These are phyloP conservation scores for Brassica cretica DNA, from an alignment of 345 rosid genomes.

Conservation along the genomic window DNA sequence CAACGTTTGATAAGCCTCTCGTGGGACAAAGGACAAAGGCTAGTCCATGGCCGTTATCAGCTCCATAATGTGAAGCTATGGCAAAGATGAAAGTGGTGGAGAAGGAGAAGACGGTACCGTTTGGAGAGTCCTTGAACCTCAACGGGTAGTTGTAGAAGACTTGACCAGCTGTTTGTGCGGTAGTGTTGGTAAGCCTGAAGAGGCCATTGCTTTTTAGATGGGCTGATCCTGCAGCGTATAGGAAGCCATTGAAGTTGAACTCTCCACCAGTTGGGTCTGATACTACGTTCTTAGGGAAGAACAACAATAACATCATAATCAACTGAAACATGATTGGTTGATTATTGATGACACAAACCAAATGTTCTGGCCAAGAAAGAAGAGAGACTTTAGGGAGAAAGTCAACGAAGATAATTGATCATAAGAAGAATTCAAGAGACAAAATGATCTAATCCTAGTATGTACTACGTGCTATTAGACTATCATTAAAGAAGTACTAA, in stretches of 20 bases:
- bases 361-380: conserved; percentile 8
- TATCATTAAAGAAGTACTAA: background rate
- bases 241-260: conserved; percentile 36
- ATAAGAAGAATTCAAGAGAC: background rate
- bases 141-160: conserved; percentile 41
- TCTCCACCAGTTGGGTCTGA: conserved; percentile 35
- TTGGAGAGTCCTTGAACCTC: conserved; percentile 40
- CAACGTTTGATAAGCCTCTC: background rate
- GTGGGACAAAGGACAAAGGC: conserved; percentile 34
- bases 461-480: background rate
- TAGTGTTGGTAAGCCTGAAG: conserved; percentile 22
- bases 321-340: conserved; percentile 9
- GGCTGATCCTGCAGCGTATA: conserved; percentile 40
- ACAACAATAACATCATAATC: background rate
- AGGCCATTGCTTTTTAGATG: conserved; percentile 23
- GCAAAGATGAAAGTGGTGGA: conserved; percentile 25
- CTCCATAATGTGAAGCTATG: background rate
- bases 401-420: conserved; percentile 8
- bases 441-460: background rate
- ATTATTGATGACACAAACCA: background rate
- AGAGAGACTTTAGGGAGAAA: background rate
- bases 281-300: conserved; percentile 14
- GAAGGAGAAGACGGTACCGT: conserved; percentile 15
- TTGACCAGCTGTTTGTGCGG: conserved; percentile 33
- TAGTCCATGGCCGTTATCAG: background rate